These are phyloP conservation scores for Neodidymelliopsis sp. DNA, from an alignment of 2,329 filamentous ascomycete genomes.

Conservation along the genomic window DNA sequence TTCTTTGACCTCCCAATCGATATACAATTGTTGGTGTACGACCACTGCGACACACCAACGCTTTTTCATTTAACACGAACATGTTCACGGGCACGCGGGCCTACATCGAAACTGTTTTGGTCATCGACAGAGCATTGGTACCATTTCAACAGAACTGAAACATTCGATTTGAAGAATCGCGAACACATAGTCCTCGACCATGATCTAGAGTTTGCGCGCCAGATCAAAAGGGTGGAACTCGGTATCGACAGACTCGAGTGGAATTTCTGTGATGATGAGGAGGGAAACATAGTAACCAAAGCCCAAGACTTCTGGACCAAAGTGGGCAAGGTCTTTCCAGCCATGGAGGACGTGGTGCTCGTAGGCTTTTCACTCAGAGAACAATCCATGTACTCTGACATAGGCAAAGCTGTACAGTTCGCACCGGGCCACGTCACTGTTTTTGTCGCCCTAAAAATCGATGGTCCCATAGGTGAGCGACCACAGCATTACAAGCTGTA, in stretches of 20 bases:
- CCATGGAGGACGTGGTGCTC: neutral
- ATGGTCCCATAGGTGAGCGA: too few species aligned
- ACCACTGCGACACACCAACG: slow-evolving; percentile 16
- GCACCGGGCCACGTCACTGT: neutral
- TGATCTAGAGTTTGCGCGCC: neutral
- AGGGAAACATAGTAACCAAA: neutral
- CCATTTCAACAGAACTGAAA: neutral
- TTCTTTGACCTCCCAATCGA: slow-evolving; percentile 35
- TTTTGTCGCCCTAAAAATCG: neutral
- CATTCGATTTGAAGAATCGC: neutral
- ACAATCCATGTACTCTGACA: neutral
- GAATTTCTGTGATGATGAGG: neutral
- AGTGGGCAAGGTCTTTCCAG: neutral
- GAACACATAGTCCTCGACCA: neutral
- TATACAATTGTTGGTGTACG: slow-evolving; percentile 34
- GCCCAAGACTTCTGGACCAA: slow-evolving; percentile 1
- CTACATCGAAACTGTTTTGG: slow-evolving; percentile 15
- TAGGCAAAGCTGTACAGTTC: neutral
- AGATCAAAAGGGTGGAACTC: neutral
- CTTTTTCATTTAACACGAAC: slow-evolving; percentile 12
- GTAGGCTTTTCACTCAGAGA: neutral
- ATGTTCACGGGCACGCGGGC: slow-evolving; percentile 6
- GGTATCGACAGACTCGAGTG: neutral
- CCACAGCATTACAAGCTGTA: neutral
- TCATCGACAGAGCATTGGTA: slow-evolving; percentile 1